Evolutionary conservation across 225 moss, liverwort and hornwort species (phyloP), one percentile per base, ranked within the genome.

Genomic region (Marchantia paleacea): DNA sequence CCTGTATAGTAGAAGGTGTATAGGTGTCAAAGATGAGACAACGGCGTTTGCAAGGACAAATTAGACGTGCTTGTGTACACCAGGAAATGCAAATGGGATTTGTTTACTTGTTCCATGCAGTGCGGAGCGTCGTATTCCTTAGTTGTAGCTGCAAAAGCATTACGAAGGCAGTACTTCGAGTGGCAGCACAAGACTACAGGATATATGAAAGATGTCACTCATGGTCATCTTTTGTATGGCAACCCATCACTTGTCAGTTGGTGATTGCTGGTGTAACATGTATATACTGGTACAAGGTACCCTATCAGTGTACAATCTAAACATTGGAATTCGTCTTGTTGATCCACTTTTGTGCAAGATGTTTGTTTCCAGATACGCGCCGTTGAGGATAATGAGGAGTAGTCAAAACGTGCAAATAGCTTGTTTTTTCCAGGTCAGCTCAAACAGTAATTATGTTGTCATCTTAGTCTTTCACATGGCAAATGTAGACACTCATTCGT

Each of bases 241-340:
- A 64, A 31, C 64, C 65, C 78, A 47, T 65, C 51, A 76, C 47
- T 11, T 78, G 39, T 51, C 78, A 78, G 47, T 78, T 50, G 78
- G 64, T 61, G 25, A 62, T 64, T 65, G 64, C 50, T 78, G 50
- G 13, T 14, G n/a, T 78, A 78, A 64, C 28, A 49, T 78, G 63
- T 64, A 64, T 20, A 76, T 15, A 55, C 61, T 55, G 58, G n/a
- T 60, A 39, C 22, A 62, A 61, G 76, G 0, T 76, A 39, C 12
- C 76, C 62, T 72, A 72, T 76, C 48, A 62, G 13, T 47, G 39
- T 61, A 16, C 75, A 60, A 53, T 53, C 73, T 52, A 73, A 75
- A 24, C 73, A 73, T 51, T 72, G 70, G 19, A 39, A 20, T 70
- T 5, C 4, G 49, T 70, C 49, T 20, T 70, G 19, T 29, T 12